Conservation (phyloP, 2,329 filamentous ascomycete species). For the Teratosphaeria epicoccoides region DNA sequence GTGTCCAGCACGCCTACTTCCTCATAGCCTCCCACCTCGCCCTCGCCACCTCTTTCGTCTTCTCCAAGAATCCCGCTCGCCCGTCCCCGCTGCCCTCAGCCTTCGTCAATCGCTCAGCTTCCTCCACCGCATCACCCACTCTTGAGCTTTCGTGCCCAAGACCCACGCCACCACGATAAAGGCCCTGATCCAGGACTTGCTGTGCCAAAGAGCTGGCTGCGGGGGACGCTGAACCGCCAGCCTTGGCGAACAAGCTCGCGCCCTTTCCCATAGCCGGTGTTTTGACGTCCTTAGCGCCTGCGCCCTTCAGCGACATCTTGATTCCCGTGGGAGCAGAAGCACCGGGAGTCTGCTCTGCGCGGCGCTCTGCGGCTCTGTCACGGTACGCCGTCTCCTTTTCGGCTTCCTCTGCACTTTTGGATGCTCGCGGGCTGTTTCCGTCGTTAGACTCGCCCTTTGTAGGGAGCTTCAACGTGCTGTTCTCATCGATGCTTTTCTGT, state of each 20-base stretch:
- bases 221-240: neutral
- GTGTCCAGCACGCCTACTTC: neutral
- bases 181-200: slow-evolving; percentile 42
- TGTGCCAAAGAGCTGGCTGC: neutral
- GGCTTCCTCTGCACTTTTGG: neutral
- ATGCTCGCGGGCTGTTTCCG: neutral
- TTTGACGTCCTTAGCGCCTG: slow-evolving; percentile 1
- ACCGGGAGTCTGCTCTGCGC: slow-evolving; percentile 48
- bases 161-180: slow-evolving; percentile 59
- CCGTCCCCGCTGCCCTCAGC: slow-evolving; percentile 2
- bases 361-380: slow-evolving; percentile 58
- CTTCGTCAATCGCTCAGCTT: slow-evolving; percentile 52
- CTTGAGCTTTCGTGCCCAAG: slow-evolving; percentile 60
- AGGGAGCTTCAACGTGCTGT: slow-evolving; percentile 12
- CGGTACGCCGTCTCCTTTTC: slow-evolving; percentile 36
- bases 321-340: slow-evolving; percentile 9
- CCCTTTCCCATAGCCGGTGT: slow-evolving; percentile 46
- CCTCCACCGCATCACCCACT: slow-evolving; percentile 54
- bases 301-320: slow-evolving; percentile 16
- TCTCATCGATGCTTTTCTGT: slow-evolving; percentile 6
- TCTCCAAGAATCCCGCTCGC: slow-evolving; percentile 1
- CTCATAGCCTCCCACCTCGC: neutral
- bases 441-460: neutral
- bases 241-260: slow-evolving; percentile 58
- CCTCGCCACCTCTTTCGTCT: neutral